Evolutionary conservation across 1,284 basidiomycete species (phyloP).

Genomic region (Volvariella surrecta): DNA sequence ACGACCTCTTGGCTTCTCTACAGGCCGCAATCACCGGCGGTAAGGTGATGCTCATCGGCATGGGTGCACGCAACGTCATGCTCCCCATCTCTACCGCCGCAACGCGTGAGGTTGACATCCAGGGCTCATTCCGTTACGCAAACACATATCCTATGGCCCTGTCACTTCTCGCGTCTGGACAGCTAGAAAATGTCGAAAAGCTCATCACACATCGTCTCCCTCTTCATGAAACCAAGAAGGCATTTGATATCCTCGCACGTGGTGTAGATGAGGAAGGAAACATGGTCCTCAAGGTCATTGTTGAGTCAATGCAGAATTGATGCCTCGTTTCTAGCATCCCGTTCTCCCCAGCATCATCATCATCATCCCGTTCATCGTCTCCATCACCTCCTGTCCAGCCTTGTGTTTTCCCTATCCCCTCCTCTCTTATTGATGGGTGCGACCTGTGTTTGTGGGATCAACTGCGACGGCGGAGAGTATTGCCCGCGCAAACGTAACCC

Average conservation of each 20-base stretch:
- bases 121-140: slow-evolving; percentile 85
- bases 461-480: no score
- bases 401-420: no score
- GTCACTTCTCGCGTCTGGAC: slow-evolving; percentile 61
- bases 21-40: slow-evolving; percentile 79
- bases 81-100: slow-evolving; percentile 82
- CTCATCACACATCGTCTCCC: slow-evolving; percentile 78
- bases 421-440: no score
- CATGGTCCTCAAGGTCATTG: slow-evolving; percentile 83
- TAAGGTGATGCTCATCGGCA: slow-evolving; percentile 89
- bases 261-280: slow-evolving; percentile 74
- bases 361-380: no score
- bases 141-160: slow-evolving; percentile 87
- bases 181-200: slow-evolving; percentile 56
- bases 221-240: slow-evolving; percentile 57
- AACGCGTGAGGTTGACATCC: slow-evolving; percentile 86
- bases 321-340: no score
- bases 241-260: slow-evolving; percentile 72
- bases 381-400: no score
- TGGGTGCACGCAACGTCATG: slow-evolving; percentile 81
- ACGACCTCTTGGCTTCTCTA: slow-evolving; percentile 9
- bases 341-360: no score
- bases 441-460: no score
- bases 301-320: slow-evolving; percentile 27
- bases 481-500: no score